Evolutionary conservation across 352 stramenopile species (phyloP).

Genomic region (Thalassiosira livingstoniorum): DNA sequence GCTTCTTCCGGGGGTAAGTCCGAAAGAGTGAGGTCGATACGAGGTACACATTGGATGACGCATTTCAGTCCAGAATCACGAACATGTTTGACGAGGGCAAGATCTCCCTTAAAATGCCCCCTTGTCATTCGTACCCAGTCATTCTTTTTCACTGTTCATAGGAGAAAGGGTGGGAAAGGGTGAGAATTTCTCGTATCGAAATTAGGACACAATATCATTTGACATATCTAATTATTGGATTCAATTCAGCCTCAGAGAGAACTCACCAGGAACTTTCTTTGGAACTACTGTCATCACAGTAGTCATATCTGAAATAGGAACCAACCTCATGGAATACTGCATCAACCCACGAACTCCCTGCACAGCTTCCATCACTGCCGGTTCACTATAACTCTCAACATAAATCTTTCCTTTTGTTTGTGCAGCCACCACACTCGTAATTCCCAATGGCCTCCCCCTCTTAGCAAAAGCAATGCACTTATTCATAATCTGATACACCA

Average conservation of each 20-base stretch:
- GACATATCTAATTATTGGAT: too few relatives aligned
- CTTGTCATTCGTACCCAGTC: slow-evolving; percentile 86
- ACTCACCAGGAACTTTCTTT: slow-evolving; percentile 84
- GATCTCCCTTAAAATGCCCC: slow-evolving; percentile 86
- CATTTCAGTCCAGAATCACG: slow-evolving; percentile 85
- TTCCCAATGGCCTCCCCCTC: slow-evolving; percentile 78
- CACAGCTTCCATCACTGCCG: slow-evolving; percentile 83
- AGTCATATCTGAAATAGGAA: slow-evolving; percentile 87
- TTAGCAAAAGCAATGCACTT: slow-evolving; percentile 84
- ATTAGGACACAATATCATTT: too few relatives aligned
- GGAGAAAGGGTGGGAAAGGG: neutral
- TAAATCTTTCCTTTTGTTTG: slow-evolving; percentile 87
- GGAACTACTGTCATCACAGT: slow-evolving; percentile 85
- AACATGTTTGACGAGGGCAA: slow-evolving; percentile 84
- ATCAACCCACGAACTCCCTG: slow-evolving; percentile 83
- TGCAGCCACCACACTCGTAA: slow-evolving; percentile 79
- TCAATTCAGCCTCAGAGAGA: too few relatives aligned
- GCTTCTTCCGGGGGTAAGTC: slow-evolving; percentile 79
- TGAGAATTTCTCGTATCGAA: too few relatives aligned
- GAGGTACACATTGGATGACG: slow-evolving; percentile 84
- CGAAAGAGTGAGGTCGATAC: slow-evolving; percentile 80
- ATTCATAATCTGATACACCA: slow-evolving; percentile 88
- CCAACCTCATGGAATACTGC: slow-evolving; percentile 79
- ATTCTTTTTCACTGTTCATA: slow-evolving; percentile 82
- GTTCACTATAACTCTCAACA: slow-evolving; percentile 86